A percentile compares a stretch with the other conserved stretches of the same genome.
Conservation (phyloP, 2,329 filamentous ascomycete species). For the Colletotrichum gloeosporioides region DNA sequence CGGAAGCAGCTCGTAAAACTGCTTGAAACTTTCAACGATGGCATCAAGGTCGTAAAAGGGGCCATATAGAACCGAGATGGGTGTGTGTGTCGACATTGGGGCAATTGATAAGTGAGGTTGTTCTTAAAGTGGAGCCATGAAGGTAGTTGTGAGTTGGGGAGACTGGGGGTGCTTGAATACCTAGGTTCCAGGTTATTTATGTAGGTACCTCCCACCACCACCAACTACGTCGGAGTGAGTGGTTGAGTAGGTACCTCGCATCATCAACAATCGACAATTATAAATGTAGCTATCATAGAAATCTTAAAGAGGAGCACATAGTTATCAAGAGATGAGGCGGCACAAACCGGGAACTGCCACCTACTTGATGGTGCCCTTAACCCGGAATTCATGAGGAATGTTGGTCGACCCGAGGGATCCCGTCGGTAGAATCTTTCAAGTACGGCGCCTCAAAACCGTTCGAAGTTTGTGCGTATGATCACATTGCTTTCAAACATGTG, state of each 20-base stretch:
- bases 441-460: fast-evolving
- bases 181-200: background rate
- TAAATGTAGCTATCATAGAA: too few relatives aligned
- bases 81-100: background rate
- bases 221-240: too few relatives aligned
- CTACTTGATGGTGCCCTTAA: too few relatives aligned
- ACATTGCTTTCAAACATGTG: background rate
- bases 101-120: fast-evolving
- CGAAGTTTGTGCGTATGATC: background rate
- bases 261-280: too few relatives aligned
- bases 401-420: too few relatives aligned
- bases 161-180: background rate
- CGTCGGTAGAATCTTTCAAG: background rate
- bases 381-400: too few relatives aligned
- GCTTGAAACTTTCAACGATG: background rate
- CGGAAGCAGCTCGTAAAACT: background rate
- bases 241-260: too few relatives aligned
- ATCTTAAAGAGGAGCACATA: too few relatives aligned
- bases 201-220: background rate
- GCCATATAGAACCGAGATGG: background rate
- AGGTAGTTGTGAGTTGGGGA: background rate
- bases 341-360: too few relatives aligned
- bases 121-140: fast-evolving
- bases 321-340: too few relatives aligned
- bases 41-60: background rate